Evolutionary conservation across 805 yeast genomes (phyloP).

Genomic region (Gaillardinia entomophila): DNA sequence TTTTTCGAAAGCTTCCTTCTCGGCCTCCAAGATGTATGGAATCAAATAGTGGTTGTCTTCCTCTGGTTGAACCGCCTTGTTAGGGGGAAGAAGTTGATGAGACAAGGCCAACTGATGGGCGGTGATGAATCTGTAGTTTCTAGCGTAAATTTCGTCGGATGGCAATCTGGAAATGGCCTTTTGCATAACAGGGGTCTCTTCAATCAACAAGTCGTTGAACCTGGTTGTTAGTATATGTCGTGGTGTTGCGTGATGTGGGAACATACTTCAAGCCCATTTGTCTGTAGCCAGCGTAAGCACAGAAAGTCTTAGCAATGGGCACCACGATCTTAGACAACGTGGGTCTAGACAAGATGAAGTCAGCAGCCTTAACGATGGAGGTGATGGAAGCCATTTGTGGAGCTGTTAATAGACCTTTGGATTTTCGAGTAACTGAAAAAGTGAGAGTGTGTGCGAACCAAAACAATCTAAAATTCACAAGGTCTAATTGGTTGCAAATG

Average conservation of each 20-base stretch:
- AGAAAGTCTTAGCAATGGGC: conserved; percentile 75
- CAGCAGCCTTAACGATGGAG: conserved; percentile 67
- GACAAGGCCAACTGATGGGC: conserved; percentile 85
- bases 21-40: conserved; percentile 90
- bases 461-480: conserved; percentile 10
- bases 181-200: conserved; percentile 83
- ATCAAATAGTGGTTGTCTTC: conserved; percentile 79
- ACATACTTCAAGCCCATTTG: conserved; percentile 73
- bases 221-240: conserved; percentile 26
- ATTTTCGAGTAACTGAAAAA: background rate
- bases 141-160: conserved; percentile 75
- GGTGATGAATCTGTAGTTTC: conserved; percentile 86
- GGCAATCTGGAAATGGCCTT: conserved; percentile 88
- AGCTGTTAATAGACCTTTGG: no score
- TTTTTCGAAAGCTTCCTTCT: conserved; percentile 85
- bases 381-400: conserved; percentile 52
- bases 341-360: conserved; percentile 77
- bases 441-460: background rate
- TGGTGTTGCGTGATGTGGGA: background rate
- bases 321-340: conserved; percentile 65
- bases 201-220: conserved; percentile 80
- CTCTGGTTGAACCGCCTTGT: conserved; percentile 70
- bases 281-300: conserved; percentile 84
- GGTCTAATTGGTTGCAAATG: conserved; percentile 19
- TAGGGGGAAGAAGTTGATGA: conserved; percentile 78